Evolutionary conservation across 2,329 filamentous ascomycete genomes (phyloP).

Genomic region (Alternaria novae-zelandiae): DNA sequence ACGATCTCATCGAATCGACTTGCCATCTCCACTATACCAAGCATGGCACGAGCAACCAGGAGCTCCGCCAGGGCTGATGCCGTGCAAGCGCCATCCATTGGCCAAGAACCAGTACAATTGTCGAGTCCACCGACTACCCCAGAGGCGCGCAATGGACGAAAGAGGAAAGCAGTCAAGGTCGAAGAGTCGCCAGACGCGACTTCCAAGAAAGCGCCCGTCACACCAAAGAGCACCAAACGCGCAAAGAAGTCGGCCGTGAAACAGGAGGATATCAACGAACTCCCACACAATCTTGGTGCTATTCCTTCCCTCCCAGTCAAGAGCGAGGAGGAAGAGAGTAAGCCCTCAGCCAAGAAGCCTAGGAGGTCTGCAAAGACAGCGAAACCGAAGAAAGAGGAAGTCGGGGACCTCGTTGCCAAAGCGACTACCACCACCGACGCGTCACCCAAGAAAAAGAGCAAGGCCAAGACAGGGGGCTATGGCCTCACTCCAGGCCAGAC

Average conservation of each 20-base stretch:
- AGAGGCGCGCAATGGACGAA: conserved; percentile 31
- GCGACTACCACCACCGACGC: conserved; percentile 33
- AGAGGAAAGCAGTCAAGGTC: conserved; percentile 35
- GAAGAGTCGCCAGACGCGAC: conserved; percentile 14
- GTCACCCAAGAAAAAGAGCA: conserved; percentile 42
- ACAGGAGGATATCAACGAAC: conserved; percentile 53
- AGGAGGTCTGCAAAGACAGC: conserved; percentile 29
- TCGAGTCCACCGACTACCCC: conserved; percentile 54
- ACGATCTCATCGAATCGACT: conserved; percentile 1
- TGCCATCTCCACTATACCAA: conserved; percentile 2
- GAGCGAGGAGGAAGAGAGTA: conserved; percentile 7
- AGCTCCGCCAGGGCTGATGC: conserved; percentile 28
- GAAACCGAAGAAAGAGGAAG: conserved; percentile 28
- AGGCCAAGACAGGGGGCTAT: conserved; percentile 51
- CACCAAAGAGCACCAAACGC: conserved; percentile 46
- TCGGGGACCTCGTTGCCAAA: conserved; percentile 34
- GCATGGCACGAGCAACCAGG: conserved; percentile 43
- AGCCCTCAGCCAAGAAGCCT: conserved; percentile 17
- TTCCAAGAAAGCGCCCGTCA: conserved; percentile 8
- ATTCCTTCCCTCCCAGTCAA: conserved; percentile 23
- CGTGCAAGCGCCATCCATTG: conserved; percentile 10
- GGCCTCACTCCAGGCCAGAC: conserved; percentile 57
- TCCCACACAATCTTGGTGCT: conserved; percentile 64
- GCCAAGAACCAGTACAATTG: conserved; percentile 45
- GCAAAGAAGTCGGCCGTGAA: conserved; percentile 43